Percentiles rank a stretch among this genome's conserved stretches.
These are phyloP conservation scores for Hyphopichia burtonii DNA, from an alignment of 1,139 yeast species.

Conservation along the genomic window DNA sequence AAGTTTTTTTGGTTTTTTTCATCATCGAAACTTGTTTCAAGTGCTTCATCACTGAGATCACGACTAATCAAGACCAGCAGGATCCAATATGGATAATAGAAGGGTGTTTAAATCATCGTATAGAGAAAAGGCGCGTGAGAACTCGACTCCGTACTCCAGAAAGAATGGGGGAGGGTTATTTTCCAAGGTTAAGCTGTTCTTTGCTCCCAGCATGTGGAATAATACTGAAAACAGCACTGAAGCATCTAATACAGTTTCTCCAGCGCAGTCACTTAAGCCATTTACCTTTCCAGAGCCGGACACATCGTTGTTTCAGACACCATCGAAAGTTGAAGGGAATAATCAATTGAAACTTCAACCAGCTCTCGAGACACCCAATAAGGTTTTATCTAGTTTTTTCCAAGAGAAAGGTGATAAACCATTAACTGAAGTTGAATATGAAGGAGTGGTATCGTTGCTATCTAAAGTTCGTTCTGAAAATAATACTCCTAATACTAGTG, in stretches of 20 bases:
- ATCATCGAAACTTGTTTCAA: no score
- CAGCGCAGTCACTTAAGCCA: conserved; percentile 6
- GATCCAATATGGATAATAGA: conserved; percentile 42
- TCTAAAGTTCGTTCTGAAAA: conserved; percentile 11
- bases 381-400: conserved; percentile 70
- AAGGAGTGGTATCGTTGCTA: conserved; percentile 71
- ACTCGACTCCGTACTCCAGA: conserved; percentile 20
- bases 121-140: conserved; percentile 21
- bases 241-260: neutral
- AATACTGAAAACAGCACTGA: conserved; percentile 9
- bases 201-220: conserved; percentile 11
- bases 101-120: conserved; percentile 31
- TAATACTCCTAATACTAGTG: conserved; percentile 6
- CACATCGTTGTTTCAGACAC: conserved; percentile 6
- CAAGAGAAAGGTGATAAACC: conserved; percentile 73
- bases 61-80: neutral
- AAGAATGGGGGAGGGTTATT: conserved; percentile 25
- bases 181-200: conserved; percentile 31
- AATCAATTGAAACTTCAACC: conserved; percentile 2
- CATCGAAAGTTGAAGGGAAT: conserved; percentile 2
- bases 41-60: no score
- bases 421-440: conserved; percentile 73
- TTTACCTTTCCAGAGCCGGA: conserved; percentile 14
- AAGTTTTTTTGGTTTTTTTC: no score
- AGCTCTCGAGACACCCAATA: conserved; percentile 37